Evolutionary conservation across 768 basidiomycete species (phyloP).

Genomic region (Suillus ampliporus): DNA sequence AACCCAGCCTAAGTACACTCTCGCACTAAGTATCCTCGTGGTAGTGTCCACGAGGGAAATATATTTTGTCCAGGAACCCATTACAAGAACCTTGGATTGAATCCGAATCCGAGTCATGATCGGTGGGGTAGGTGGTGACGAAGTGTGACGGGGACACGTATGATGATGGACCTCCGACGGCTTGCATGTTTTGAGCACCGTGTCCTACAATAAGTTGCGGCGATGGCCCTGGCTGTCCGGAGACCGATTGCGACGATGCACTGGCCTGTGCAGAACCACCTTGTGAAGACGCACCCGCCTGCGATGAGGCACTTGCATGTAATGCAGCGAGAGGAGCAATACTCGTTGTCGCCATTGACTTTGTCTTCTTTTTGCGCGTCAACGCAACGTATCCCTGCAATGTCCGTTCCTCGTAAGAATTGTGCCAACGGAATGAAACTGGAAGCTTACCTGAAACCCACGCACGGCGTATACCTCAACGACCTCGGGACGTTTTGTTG

Average conservation of each 20-base stretch:
- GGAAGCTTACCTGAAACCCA: not conserved
- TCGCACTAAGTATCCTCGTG: too few relatives aligned
- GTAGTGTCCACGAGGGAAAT: not conserved
- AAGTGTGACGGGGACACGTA: not conserved
- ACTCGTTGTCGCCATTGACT: too few relatives aligned
- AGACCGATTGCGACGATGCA: not conserved
- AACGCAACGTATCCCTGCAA: not conserved
- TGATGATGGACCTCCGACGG: too few relatives aligned
- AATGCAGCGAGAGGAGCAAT: not conserved
- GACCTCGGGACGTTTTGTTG: not conserved
- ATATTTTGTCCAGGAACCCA: not conserved
- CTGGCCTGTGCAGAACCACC: not conserved
- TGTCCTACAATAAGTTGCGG: too few relatives aligned
- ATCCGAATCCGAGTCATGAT: not conserved
- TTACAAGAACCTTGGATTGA: not conserved
- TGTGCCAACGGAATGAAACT: not conserved
- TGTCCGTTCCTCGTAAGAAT: not conserved
- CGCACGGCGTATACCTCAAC: not conserved
- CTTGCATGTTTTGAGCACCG: too few relatives aligned
- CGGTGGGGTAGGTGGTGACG: not conserved
- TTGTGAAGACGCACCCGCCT: not conserved
- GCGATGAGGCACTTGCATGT: not conserved
- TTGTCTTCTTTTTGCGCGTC: not conserved
- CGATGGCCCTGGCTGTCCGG: not conserved
- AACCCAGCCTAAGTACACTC: too few relatives aligned